phyloP scores from a whole-genome alignment of 2,329 filamentous ascomycete genomes.

The Basipetospora chlamydospora region DNA sequence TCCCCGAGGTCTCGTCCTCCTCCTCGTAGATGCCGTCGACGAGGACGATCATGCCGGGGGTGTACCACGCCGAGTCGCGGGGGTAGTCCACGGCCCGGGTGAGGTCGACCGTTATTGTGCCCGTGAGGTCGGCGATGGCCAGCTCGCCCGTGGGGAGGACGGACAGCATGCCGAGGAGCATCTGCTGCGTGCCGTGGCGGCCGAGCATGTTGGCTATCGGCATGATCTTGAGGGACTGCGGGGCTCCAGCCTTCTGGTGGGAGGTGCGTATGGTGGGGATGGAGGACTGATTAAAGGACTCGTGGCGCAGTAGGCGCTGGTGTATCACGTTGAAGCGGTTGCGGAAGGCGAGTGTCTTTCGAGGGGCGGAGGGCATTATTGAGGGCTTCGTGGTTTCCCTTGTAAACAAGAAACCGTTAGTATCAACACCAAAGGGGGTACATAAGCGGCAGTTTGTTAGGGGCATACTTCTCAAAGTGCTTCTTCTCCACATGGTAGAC shows the following conservation, averaged over 20 bases:
- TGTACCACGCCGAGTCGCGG: constrained; percentile 79
- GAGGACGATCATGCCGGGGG: constrained; percentile 89
- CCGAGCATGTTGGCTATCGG: constrained; percentile 65
- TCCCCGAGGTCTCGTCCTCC: constrained; percentile 58
- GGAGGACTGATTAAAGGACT: constrained; percentile 75
- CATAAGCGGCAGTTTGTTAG: no score
- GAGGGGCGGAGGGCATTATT: constrained; percentile 59
- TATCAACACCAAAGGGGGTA: not conserved
- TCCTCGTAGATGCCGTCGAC: constrained; percentile 96
- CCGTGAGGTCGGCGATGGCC: constrained; percentile 73
- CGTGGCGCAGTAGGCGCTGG: constrained; percentile 81
- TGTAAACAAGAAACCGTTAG: constrained; percentile 12
- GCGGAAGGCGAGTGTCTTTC: constrained; percentile 75
- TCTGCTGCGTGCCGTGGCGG: constrained; percentile 68
- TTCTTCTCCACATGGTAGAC: constrained; percentile 70
- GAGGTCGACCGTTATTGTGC: constrained; percentile 74
- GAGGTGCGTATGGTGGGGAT: constrained; percentile 42
- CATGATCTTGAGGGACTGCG: constrained; percentile 70
- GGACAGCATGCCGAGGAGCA: constrained; percentile 72
- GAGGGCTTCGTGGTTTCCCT: constrained; percentile 51
- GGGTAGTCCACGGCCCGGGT: constrained; percentile 69
- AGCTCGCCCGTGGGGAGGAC: constrained; percentile 69
- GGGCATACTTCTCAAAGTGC: constrained; percentile 63
- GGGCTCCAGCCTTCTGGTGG: constrained; percentile 16
- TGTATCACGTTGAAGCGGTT: constrained; percentile 87